Evolutionary conservation across 116 monocot genomes (phyloP).

Genomic region (Papilionanthe hybrid): DNA sequence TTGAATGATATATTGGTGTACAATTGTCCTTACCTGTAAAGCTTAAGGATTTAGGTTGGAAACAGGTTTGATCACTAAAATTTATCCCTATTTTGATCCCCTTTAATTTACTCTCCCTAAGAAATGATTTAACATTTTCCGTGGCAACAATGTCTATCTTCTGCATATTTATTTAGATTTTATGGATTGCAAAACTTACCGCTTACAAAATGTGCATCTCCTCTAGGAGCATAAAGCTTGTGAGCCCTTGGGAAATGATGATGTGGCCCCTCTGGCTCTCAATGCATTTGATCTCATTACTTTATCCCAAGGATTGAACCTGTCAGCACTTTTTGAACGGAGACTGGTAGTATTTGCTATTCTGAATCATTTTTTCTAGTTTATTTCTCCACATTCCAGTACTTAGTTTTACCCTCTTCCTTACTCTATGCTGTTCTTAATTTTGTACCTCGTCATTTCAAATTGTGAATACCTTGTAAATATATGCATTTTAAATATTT

Average conservation of each 20-base stretch:
- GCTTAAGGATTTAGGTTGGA: neutral
- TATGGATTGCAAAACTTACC: neutral
- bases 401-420: neutral
- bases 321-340: conserved; percentile 72
- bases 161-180: neutral
- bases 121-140: neutral
- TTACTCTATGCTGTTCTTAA: neutral
- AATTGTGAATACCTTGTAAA: neutral
- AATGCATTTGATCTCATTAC: conserved; percentile 97
- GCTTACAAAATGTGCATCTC: neutral
- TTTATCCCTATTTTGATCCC: neutral
- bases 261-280: conserved; percentile 52
- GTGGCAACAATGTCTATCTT: neutral
- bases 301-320: conserved; percentile 81
- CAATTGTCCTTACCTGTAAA: neutral
- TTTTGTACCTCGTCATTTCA: neutral
- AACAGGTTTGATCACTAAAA: neutral
- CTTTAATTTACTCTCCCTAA: neutral
- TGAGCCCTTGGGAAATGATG: conserved; percentile 25
- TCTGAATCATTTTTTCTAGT: neutral
- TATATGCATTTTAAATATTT: neutral
- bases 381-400: neutral
- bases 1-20: neutral
- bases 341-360: conserved; percentile 43
- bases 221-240: conserved; percentile 24